These are phyloP conservation scores for Candolleomyces eurysporus DNA, from an alignment of 768 basidiomycete species.

Conservation along the genomic window DNA sequence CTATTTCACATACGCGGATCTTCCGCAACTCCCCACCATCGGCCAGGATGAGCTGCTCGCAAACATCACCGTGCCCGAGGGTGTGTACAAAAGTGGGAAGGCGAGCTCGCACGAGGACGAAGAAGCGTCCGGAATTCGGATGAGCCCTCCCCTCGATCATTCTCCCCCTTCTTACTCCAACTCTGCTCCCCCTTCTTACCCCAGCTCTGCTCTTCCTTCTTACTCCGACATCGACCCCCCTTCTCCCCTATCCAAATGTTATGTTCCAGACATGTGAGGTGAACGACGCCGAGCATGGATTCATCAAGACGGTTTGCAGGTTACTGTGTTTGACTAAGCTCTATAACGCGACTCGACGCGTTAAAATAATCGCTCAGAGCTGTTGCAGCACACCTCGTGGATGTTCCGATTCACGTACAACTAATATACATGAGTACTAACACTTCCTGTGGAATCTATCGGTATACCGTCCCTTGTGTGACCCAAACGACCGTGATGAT, in stretches of 20 bases:
- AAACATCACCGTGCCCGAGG: slow-evolving; percentile 43
- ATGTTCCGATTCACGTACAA: not conserved
- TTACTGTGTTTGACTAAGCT: too few relatives aligned
- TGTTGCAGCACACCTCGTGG: not conserved
- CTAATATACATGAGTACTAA: not conserved
- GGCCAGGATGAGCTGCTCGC: slow-evolving; percentile 42
- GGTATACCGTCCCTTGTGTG: not conserved
- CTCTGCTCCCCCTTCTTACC: slow-evolving; percentile 10
- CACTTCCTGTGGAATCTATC: not conserved
- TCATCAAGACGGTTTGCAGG: not conserved
- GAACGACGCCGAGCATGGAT: not conserved
- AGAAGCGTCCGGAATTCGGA: slow-evolving; percentile 14
- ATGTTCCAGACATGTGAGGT: slow-evolving; percentile 38
- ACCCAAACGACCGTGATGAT: not conserved
- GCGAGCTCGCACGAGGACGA: slow-evolving; percentile 38
- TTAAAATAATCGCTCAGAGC: not conserved
- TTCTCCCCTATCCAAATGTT: slow-evolving; percentile 38
- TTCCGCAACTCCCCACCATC: slow-evolving; percentile 44
- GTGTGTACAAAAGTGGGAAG: slow-evolving; percentile 47
- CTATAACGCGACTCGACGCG: slow-evolving; percentile 5
- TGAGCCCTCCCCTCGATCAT: not conserved
- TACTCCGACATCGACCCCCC: slow-evolving; percentile 28
- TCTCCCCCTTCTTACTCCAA: slow-evolving; percentile 13
- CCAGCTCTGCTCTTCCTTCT: slow-evolving; percentile 36
- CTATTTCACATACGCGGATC: slow-evolving; percentile 51